Evolutionary conservation across 257 asterid species (phyloP).

Genomic region (Striga asiatica): DNA sequence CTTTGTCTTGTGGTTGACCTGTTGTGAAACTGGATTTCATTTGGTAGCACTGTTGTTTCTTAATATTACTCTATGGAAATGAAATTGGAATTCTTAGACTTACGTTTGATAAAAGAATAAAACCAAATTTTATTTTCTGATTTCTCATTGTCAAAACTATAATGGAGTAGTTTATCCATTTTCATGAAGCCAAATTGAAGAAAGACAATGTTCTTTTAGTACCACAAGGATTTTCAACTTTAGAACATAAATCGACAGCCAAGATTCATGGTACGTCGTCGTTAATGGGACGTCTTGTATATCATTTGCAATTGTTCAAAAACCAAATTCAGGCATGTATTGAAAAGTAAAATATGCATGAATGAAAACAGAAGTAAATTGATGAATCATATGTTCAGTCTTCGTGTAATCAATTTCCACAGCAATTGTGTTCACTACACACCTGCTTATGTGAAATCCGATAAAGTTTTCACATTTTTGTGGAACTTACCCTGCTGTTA

Average conservation of each 20-base stretch:
- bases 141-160: not conserved
- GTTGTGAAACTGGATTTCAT: not conserved
- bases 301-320: not conserved
- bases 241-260: not conserved
- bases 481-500: not conserved
- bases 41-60: conserved; percentile 1
- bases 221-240: not conserved
- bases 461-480: not conserved
- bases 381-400: not conserved
- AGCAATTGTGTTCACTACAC: conserved; percentile 2
- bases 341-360: not conserved
- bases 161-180: not conserved
- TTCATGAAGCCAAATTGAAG: not conserved
- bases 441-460: too few relatives aligned
- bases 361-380: not conserved
- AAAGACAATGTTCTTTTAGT: not conserved
- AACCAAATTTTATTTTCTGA: too few relatives aligned
- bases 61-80: not conserved
- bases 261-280: not conserved
- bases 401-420: not conserved
- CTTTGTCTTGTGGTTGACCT: not conserved
- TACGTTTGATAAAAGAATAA: too few relatives aligned
- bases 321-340: not conserved
- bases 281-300: not conserved
- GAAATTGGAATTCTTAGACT: not conserved